A percentile compares a stretch with the other conserved stretches of the same genome.
phyloP scores from a whole-genome alignment of 2,329 filamentous ascomycete genomes.

The Sarocladium brachiariae region DNA sequence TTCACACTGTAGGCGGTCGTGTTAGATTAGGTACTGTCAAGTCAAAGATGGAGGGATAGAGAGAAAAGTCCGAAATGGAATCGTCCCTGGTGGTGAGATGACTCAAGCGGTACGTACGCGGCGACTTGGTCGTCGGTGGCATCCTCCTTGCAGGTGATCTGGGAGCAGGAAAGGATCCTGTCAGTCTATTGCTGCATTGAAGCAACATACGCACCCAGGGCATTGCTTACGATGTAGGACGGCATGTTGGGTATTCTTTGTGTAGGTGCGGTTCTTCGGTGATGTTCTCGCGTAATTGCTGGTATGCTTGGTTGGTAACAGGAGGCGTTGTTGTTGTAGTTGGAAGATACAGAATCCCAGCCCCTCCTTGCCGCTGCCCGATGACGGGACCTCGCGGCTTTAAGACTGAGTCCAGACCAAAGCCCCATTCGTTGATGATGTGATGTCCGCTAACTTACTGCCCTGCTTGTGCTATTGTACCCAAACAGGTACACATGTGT shows the following conservation, averaged over 20 bases:
- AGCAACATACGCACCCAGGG: too few species aligned
- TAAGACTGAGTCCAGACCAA: background rate
- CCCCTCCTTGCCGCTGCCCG: background rate
- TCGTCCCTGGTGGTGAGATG: too few species aligned
- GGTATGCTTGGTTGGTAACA: too few species aligned
- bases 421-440: background rate
- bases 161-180: background rate
- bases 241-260: slow-evolving; percentile 36
- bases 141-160: slow-evolving; percentile 77
- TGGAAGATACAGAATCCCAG: slow-evolving; percentile 1
- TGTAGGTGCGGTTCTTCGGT: background rate
- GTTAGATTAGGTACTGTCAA: slow-evolving; percentile 1
- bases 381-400: slow-evolving; percentile 5
- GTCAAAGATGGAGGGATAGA: too few species aligned
- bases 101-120: slow-evolving; percentile 40
- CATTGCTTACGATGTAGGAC: slow-evolving; percentile 44
- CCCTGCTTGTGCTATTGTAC: too few species aligned
- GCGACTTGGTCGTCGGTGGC: slow-evolving; percentile 60
- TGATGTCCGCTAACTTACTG: background rate
- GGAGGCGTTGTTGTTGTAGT: background rate
- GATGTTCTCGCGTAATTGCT: background rate
- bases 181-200: too few species aligned
- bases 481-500: background rate
- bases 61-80: too few species aligned
- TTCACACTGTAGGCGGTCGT: slow-evolving; percentile 54